A percentile compares a stretch with the other conserved stretches of the same genome.
Evolutionary conservation across 2,329 filamentous ascomycete species (phyloP).

Genomic region (Diaporthe humulicola): DNA sequence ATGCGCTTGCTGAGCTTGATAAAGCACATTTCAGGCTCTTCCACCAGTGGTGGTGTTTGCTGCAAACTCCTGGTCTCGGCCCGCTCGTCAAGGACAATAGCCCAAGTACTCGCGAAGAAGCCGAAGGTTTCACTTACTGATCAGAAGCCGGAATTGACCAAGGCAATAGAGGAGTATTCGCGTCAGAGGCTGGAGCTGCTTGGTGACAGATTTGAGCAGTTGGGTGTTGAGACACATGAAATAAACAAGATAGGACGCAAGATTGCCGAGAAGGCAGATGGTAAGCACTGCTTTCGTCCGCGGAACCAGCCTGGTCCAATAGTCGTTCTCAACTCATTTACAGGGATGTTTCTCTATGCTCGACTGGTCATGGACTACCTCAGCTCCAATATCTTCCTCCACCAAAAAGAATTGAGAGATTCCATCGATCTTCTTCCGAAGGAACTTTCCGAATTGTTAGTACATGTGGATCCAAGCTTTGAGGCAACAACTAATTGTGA

Average conservation of each 20-base stretch:
- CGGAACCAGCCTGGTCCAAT: too few species aligned
- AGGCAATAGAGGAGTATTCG: constrained; percentile 44
- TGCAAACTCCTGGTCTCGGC: constrained; percentile 49
- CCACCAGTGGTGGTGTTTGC: constrained; percentile 30
- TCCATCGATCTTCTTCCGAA: constrained; percentile 45
- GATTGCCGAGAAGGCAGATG: constrained; percentile 46
- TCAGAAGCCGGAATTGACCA: constrained; percentile 37
- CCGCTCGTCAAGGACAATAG: constrained; percentile 38
- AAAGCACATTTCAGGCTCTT: constrained; percentile 35
- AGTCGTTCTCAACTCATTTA: not conserved
- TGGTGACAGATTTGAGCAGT: constrained; percentile 36
- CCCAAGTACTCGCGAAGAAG: constrained; percentile 39
- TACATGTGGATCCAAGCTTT: not conserved
- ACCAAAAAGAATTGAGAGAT: constrained; percentile 43
- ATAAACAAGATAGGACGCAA: constrained; percentile 38
- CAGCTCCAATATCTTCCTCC: constrained; percentile 48
- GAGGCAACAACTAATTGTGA: not conserved
- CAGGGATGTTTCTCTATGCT: constrained; percentile 55
- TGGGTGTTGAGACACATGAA: constrained; percentile 40
- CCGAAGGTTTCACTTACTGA: constrained; percentile 45
- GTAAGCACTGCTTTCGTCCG: constrained; percentile 37
- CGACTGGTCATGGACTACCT: constrained; percentile 52
- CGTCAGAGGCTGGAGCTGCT: constrained; percentile 34
- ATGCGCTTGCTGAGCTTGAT: constrained; percentile 37
- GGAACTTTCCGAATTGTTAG: constrained; percentile 46